A percentile compares a stretch with the other conserved stretches of the same genome.
These are phyloP conservation scores for Geotrichum klebahnii DNA, from an alignment of 1,139 yeast genomes.

Conservation along the genomic window DNA sequence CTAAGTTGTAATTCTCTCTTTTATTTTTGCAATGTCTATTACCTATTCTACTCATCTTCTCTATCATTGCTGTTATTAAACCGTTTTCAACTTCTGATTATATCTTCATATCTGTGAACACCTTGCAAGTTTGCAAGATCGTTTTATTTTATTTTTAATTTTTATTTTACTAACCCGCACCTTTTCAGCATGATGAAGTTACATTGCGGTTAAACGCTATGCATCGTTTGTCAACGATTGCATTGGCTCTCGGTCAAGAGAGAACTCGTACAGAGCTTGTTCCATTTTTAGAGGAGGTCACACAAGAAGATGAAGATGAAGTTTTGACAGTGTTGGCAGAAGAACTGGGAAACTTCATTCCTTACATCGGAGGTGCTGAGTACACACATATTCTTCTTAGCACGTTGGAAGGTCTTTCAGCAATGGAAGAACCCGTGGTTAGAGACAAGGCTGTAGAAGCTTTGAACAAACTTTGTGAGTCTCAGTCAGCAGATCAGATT, in stretches of 20 bases:
- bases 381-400: constrained; percentile 74
- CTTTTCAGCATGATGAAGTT: constrained; percentile 72
- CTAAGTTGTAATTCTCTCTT: background rate
- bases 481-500: constrained; percentile 64
- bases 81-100: too few species aligned
- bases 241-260: constrained; percentile 91
- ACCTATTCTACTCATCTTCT: too few species aligned
- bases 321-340: constrained; percentile 91
- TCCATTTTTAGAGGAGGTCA: constrained; percentile 83
- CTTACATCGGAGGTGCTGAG: constrained; percentile 80
- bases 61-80: too few species aligned
- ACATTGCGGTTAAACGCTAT: constrained; percentile 91
- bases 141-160: background rate
- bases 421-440: constrained; percentile 96
- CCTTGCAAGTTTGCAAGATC: background rate
- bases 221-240: constrained; percentile 90
- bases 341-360: constrained; percentile 82
- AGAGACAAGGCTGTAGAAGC: constrained; percentile 92
- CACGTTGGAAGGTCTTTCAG: constrained; percentile 81
- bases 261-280: constrained; percentile 84
- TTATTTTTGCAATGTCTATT: background rate
- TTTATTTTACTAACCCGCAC: constrained; percentile 3
- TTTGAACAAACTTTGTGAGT: constrained; percentile 63
- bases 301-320: constrained; percentile 98
- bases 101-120: too few species aligned